Base-by-base conservation (phyloP, 768 basidiomycete species). In the Coprinellus micaceus region DNA sequence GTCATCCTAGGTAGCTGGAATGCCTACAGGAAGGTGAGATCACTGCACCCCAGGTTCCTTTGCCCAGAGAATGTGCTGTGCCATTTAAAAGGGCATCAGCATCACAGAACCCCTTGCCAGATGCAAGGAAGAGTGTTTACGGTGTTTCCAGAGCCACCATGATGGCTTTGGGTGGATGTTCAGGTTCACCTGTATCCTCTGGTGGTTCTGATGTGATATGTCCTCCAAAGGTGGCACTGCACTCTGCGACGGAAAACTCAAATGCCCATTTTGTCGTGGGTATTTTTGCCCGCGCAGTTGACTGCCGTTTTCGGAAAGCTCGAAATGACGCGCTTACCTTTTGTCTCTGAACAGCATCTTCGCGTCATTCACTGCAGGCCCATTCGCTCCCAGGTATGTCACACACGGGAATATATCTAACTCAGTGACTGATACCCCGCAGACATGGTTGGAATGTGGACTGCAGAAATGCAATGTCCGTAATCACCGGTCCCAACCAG, bases 21-120 rank as follows among this genome's bases (percentile, higher is more conserved):
- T 57, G 62, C 65, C 17, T 64, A 69, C 33, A 59, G 62, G 41
- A 61, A 69, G 69, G 71, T 69, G 44, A 49, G 60, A 54, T 33
- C n/a, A 15, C 19, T 24, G 15, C 19, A 25, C 19, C 25, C 47
- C 29, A 46, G 21, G 28, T 19, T 10, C 10, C 19, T 19, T 24
- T 10, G 10, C 29, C 26, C 40, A 30, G 11, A n/a, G n/a, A n/a
- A n/a, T n/a, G n/a, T n/a, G n/a, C n/a, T n/a, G n/a, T n/a, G n/a
- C n/a, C n/a, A n/a, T n/a, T n/a, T n/a, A n/a, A n/a, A n/a, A n/a
- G n/a, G n/a, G n/a, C n/a, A n/a, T n/a, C n/a, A n/a, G n/a, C n/a
- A n/a, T n/a, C n/a, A n/a, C n/a, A n/a, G n/a, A n/a, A n/a, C n/a
- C n/a, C n/a, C n/a, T n/a, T n/a, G n/a, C n/a, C n/a, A n/a, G n/a